Percentiles rank a stretch among this genome's conserved stretches.
Conservation (phyloP, 2,329 filamentous ascomycete species). For the Aspergillus japonicus region DNA sequence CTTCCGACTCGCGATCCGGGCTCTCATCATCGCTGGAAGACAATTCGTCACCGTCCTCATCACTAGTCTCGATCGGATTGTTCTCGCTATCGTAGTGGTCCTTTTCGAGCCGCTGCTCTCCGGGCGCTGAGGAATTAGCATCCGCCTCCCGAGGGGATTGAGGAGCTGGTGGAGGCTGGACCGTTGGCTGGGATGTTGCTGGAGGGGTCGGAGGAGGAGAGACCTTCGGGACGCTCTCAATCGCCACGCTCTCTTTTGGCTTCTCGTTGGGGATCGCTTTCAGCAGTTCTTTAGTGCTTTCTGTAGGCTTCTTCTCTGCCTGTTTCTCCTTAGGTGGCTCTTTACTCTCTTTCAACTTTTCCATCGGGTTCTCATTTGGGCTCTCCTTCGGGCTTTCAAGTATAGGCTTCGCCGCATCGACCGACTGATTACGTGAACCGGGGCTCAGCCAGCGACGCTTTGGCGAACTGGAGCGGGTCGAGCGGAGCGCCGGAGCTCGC, state of each 20-base stretch:
- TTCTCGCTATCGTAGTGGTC: constrained; percentile 69
- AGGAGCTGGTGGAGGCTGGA: constrained; percentile 26
- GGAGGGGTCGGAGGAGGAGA: constrained; percentile 64
- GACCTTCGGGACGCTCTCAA: constrained; percentile 64
- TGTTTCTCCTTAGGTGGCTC: background rate
- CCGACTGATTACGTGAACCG: constrained; percentile 48
- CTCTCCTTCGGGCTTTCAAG: constrained; percentile 66
- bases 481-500: constrained; percentile 21
- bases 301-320: background rate
- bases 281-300: background rate
- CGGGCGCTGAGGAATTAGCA: constrained; percentile 45
- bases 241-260: background rate
- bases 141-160: constrained; percentile 28
- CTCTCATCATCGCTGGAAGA: constrained; percentile 66
- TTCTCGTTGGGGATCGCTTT: background rate
- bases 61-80: constrained; percentile 62
- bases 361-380: background rate
- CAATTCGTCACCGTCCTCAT: constrained; percentile 53
- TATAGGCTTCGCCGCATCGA: constrained; percentile 46
- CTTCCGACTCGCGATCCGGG: constrained; percentile 38
- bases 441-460: constrained; percentile 49
- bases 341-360: background rate
- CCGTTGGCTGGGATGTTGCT: constrained; percentile 4
- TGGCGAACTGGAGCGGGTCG: constrained; percentile 36
- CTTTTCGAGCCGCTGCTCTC: constrained; percentile 62